Conservation (phyloP, 306 rosid genomes). For the Inga oerstediana region DNA sequence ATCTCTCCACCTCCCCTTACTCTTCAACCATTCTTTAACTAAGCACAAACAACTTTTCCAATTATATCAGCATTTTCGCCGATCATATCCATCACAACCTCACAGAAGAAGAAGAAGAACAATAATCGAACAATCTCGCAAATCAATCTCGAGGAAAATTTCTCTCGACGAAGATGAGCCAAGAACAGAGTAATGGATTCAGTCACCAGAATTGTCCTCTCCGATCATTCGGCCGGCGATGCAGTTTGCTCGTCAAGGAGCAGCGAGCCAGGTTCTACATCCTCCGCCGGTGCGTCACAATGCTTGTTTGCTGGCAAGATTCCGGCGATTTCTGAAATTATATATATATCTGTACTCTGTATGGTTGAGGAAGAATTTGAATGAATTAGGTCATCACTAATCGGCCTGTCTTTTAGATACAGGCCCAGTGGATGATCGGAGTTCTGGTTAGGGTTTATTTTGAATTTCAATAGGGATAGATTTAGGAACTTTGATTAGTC, state of each 20-base stretch:
- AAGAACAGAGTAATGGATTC: conserved; percentile 18
- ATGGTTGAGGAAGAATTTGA: not conserved
- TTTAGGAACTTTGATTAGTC: not conserved
- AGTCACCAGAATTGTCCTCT: conserved; percentile 31
- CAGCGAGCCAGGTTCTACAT: conserved; percentile 75
- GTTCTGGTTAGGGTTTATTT: not conserved
- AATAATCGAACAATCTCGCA: not conserved
- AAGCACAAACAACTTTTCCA: not conserved
- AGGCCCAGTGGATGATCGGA: not conserved
- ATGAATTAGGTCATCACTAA: not conserved
- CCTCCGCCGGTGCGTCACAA: conserved; percentile 70
- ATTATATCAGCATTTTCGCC: not conserved
- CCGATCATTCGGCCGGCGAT: conserved; percentile 57
- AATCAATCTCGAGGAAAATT: not conserved
- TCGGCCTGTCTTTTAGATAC: not conserved
- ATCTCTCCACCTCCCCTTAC: not conserved
- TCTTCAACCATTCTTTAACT: not conserved
- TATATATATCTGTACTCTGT: not conserved
- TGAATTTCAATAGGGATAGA: not conserved
- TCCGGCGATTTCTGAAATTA: conserved; percentile 37
- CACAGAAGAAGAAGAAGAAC: too few species aligned
- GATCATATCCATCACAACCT: not conserved
- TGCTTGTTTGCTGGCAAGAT: conserved; percentile 80
- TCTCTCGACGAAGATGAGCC: not conserved
- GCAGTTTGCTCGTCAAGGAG: conserved; percentile 63